Base-by-base conservation (phyloP, 768 basidiomycete genomes). In the Mycena pura region DNA sequence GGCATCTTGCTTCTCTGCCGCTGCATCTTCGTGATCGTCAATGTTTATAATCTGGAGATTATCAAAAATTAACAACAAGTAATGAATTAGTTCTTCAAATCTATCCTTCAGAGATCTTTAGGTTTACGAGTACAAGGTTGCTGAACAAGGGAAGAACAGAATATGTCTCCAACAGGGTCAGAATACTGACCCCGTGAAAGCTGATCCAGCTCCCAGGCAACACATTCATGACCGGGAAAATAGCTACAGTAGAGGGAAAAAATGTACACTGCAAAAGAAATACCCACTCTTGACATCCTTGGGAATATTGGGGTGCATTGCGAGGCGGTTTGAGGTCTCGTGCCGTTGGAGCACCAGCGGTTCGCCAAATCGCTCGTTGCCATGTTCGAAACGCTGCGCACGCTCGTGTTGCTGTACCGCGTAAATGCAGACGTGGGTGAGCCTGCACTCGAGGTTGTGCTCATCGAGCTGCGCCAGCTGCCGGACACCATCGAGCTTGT, bases 241-340 rank as follows among this genome's bases (percentile, higher is more conserved):
- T 29, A 61, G 54, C 14, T 36, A 60, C 62, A 34, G 60, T 60
- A 28, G 31, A 41, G 49, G 15, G 57, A 53, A 50, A 45, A 49
- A 68, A 51, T n/a, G n/a, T n/a, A n/a, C n/a, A n/a, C n/a, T n/a
- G n/a, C n/a, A n/a, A n/a, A n/a, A n/a, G 19, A 29, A 14, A 36
- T 59, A 51, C 89, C 75, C 71, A 93, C 92, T 79, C 83, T 94
- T 94, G 81, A 93, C 80, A 73, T 92, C 93, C 80, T 83, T 86
- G 49, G 87, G 85, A 24, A 83, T 66, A n/a, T 59, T 44, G 38
- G 55, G 57, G 34, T 67, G 41, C 31, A 54, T 29, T 49, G 57
- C 69, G 48, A 63, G 72, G 49, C 38, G 49, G 59, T 22, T 46
- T 39, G 52, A 46, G 53, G 55, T 67, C 73, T 31, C 70, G 66